Base-by-base conservation (phyloP, 768 basidiomycete species). In the Calocybe indica region DNA sequence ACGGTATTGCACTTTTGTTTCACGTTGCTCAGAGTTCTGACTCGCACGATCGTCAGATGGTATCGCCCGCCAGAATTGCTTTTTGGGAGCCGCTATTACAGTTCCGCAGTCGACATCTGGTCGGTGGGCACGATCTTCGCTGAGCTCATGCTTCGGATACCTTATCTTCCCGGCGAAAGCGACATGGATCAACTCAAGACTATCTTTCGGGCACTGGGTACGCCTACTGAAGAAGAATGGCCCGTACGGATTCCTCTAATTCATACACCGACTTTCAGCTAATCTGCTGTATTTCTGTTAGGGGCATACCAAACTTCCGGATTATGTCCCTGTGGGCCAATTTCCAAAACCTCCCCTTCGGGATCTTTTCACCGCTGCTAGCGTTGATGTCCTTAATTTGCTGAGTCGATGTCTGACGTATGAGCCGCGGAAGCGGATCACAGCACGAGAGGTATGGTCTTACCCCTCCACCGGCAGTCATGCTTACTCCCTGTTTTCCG, bases 51-150 rank as follows among this genome's bases (percentile, higher is more conserved):
- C 11, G 37, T 7, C 50, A 95, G 95, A 55, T 99, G 96, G 96
- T 99, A 99, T 61, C 88, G 96, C 2, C 92, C 95, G 4, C 94
- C 96, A 11, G 95, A 99, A 63, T 78, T 99, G 7, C 73, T 99
- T 5, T 95, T 91, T 53, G 94, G 93, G 34, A 78, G 88, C 46
- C 75, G 94, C 22, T 88, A 90, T 63, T 97, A 99, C 64, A 81
- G 91, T 58, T 83, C 90, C 1, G 86, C 87, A 0, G 92, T 96
- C 48, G 95, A 99, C 64, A 81, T 92, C 31, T 99, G 95, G 95
- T 96, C 94, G 7, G 87, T 96, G 3, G 95, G 95, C 1, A 96
- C 93, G 54, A 99, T 99, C 54, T 95, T 98, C 59, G 92, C 95
- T 3, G 96, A 99, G 62, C 78, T 98, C 43, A 95, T 98, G 88